phyloP scores from a whole-genome alignment of 805 yeast genomes.

The Saccharomycopsis fermentans region DNA sequence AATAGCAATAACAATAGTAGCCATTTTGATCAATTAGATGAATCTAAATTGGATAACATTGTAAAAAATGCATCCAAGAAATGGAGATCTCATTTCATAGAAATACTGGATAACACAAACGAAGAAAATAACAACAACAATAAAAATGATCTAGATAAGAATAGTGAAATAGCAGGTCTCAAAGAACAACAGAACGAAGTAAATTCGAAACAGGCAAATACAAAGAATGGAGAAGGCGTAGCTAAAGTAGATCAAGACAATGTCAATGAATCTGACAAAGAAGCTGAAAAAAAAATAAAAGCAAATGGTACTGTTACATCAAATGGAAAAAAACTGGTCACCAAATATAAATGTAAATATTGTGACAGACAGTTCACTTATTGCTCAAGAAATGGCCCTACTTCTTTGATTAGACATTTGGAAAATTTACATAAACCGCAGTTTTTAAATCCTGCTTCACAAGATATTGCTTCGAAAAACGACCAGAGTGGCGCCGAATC shows the following conservation, averaged over 20 bases:
- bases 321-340: not conserved
- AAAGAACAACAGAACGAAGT: not conserved
- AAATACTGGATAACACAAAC: not conserved
- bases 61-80: slow-evolving; percentile 12
- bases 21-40: not conserved
- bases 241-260: not conserved
- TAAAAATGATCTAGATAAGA: not conserved
- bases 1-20: not conserved
- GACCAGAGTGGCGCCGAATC: not conserved
- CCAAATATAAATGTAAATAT: slow-evolving; percentile 11
- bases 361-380: slow-evolving; percentile 14
- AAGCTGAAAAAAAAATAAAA: not conserved
- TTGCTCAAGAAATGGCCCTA: slow-evolving; percentile 17
- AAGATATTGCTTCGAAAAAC: not conserved
- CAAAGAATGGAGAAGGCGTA: not conserved
- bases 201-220: not conserved
- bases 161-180: not conserved
- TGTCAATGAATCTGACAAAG: slow-evolving; percentile 1
- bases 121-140: not conserved
- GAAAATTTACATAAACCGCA: slow-evolving; percentile 12
- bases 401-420: slow-evolving; percentile 17
- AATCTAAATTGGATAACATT: slow-evolving; percentile 7
- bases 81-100: slow-evolving; percentile 13
- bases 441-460: slow-evolving; percentile 7
- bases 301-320: not conserved